Base-by-base conservation (phyloP, 2,329 filamentous ascomycete genomes). In the Amesomyces nigricolor region DNA sequence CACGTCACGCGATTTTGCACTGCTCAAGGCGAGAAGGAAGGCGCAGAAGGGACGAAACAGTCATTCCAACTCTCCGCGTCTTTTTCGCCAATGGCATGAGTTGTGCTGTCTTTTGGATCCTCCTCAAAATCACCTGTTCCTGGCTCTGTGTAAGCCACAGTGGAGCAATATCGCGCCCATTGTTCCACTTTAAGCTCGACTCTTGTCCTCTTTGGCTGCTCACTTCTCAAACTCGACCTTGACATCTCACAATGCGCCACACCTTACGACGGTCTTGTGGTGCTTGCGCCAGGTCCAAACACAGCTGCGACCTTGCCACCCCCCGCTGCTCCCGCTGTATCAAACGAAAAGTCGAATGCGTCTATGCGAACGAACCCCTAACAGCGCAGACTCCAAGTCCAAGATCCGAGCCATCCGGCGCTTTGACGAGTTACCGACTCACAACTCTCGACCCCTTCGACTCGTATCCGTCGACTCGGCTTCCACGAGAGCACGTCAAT, bases 181-280 rank as follows among this genome's bases (percentile, higher is more conserved):
- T 35, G 32, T 35, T 35, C 32, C 32, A 35, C 32, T 35, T 35
- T 40, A 8, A 40, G 16, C 14, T n/a, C 14, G 4, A 3, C 16
- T 10, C n/a, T 22, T n/a, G 16, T 11, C 39, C 7, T 19, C 10
- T 17, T 11, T 17, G 19, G 26, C 19, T n/a, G 19, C 7, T 29
- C 14, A 11, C 14, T 14, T 30, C 14, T 13, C 19, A 10, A 1
- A 13, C 37, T n/a, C 32, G 11, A 35, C 32, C 32, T 35, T 9
- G 10, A 13, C 2, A 35, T 29, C 11, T 16, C 26, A 56, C n/a
- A 35, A 82, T 82, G 79, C 77, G 75, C 64, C 70, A 69, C 60
- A 80, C 78, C n/a, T 78, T 83, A 54, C 78, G 80, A 43, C 69
- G 80, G 60, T 82, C 80, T 8, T 83, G 80, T 68, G 70, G 72